Evolutionary conservation across 1,139 yeast genomes (phyloP).

Genomic region (Lodderomyces jiufengensis): DNA sequence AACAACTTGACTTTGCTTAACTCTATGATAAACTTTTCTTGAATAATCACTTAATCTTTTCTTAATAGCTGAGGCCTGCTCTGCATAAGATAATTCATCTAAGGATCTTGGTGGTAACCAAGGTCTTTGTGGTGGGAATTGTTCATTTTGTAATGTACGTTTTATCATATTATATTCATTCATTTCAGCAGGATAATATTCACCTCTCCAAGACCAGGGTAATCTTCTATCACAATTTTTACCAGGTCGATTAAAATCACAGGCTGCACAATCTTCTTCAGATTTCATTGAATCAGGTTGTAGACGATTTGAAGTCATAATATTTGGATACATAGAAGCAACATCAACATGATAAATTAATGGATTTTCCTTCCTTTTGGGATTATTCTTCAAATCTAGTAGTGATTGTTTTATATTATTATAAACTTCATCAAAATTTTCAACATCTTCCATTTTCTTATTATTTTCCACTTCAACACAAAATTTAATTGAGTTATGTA

Average conservation of each 20-base stretch:
- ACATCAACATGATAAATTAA: slow-evolving; percentile 96
- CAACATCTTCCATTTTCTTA: slow-evolving; percentile 67
- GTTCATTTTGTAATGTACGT: slow-evolving; percentile 75
- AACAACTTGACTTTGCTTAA: slow-evolving; percentile 77
- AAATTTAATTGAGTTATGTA: slow-evolving; percentile 75
- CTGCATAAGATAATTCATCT: slow-evolving; percentile 71
- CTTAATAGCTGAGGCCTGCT: slow-evolving; percentile 73
- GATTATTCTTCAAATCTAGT: slow-evolving; percentile 54
- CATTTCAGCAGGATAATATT: slow-evolving; percentile 84
- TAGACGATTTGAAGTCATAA: slow-evolving; percentile 94
- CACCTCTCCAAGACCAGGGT: slow-evolving; percentile 99
- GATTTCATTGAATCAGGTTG: slow-evolving; percentile 98
- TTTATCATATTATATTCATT: slow-evolving; percentile 90
- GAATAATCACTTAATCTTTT: slow-evolving; percentile 84
- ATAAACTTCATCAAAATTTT: slow-evolving; percentile 73
- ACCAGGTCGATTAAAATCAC: slow-evolving; percentile 96
- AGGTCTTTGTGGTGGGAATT: slow-evolving; percentile 62
- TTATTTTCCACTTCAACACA: slow-evolving; percentile 82
- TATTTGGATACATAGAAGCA: slow-evolving; percentile 98
- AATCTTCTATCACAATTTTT: slow-evolving; percentile 87
- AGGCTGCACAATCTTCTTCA: slow-evolving; percentile 94
- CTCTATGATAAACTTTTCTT: slow-evolving; percentile 76
- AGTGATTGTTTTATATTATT: slow-evolving; percentile 54
- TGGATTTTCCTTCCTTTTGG: slow-evolving; percentile 72
- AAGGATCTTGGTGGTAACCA: slow-evolving; percentile 57